A percentile compares a stretch with the other conserved stretches of the same genome.
Evolutionary conservation across 2,329 filamentous ascomycete genomes (phyloP).

Genomic region (Diaporthe citriasiana): DNA sequence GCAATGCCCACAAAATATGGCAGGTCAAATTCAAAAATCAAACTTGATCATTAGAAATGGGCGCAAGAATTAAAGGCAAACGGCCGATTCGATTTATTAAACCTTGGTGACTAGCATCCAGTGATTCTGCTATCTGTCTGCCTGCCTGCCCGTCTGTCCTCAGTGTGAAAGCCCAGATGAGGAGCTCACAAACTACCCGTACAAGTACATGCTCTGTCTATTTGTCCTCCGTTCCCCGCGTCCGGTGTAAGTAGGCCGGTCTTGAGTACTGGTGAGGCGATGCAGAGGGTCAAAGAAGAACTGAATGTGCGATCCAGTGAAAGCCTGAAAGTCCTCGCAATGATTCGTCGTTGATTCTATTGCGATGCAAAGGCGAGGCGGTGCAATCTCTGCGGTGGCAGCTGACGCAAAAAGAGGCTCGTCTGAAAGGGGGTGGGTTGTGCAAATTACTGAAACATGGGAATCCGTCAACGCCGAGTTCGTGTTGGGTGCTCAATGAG

Average conservation of each 20-base stretch:
- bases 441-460: background rate
- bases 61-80: background rate
- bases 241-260: background rate
- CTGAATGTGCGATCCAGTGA: background rate
- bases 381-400: background rate
- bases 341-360: background rate
- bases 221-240: background rate
- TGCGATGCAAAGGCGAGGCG: background rate
- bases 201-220: constrained; percentile 18
- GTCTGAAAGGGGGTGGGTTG: background rate
- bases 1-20: background rate
- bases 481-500: constrained; percentile 12
- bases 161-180: background rate
- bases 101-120: background rate
- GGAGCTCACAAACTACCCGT: background rate
- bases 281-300: constrained; percentile 15
- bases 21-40: background rate
- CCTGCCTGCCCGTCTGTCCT: background rate
- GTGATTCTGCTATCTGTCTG: background rate
- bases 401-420: background rate
- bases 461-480: constrained; percentile 33
- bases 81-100: background rate
- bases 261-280: constrained; percentile 10
- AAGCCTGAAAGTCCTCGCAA: background rate
- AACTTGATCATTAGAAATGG: background rate